These are phyloP conservation scores for Microstegium vimineum DNA, from an alignment of 176 grass and related monocot species.

Conservation along the genomic window DNA sequence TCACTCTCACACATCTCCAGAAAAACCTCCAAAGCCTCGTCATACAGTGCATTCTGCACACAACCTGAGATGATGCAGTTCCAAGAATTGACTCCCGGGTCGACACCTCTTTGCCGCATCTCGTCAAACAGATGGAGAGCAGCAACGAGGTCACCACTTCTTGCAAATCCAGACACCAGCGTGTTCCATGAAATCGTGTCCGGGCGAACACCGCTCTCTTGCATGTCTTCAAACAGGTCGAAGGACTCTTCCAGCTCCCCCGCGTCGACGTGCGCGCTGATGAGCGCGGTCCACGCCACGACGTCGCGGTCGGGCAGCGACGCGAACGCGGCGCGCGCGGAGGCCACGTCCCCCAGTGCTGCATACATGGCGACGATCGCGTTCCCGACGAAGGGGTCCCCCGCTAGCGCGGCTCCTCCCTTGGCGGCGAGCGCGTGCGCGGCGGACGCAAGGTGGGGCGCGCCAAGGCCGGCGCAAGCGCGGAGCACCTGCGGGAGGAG, in stretches of 20 bases:
- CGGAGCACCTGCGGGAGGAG: slow-evolving; percentile 68
- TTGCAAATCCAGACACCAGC: slow-evolving; percentile 61
- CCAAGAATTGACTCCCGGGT: slow-evolving; percentile 59
- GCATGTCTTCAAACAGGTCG: slow-evolving; percentile 46
- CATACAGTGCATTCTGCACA: slow-evolving; percentile 51
- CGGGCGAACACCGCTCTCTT: slow-evolving; percentile 42
- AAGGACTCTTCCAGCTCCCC: slow-evolving; percentile 46
- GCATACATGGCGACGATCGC: slow-evolving; percentile 62
- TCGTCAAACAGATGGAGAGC: slow-evolving; percentile 54
- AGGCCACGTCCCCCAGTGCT: slow-evolving; percentile 40
- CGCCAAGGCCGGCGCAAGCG: slow-evolving; percentile 46
- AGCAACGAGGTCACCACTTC: slow-evolving; percentile 35
- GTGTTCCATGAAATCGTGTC: slow-evolving; percentile 70
- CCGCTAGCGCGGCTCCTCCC: slow-evolving; percentile 13
- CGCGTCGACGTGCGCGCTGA: slow-evolving; percentile 47
- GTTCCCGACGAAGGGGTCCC: slow-evolving; percentile 52
- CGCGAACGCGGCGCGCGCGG: slow-evolving; percentile 43
- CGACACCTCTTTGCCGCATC: slow-evolving; percentile 35
- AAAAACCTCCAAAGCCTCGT: slow-evolving; percentile 46
- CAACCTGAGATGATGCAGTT: slow-evolving; percentile 66
- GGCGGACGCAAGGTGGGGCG: slow-evolving; percentile 25
- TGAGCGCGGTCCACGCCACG: slow-evolving; percentile 60
- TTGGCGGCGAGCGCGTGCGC: slow-evolving; percentile 48
- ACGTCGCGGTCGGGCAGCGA: slow-evolving; percentile 54
- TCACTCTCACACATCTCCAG: slow-evolving; percentile 45